Evolutionary conservation across 495 filamentous ascomycete genomes (phyloP), one percentile per base, ranked within the genome.

Genomic region (Tuber borchii): DNA sequence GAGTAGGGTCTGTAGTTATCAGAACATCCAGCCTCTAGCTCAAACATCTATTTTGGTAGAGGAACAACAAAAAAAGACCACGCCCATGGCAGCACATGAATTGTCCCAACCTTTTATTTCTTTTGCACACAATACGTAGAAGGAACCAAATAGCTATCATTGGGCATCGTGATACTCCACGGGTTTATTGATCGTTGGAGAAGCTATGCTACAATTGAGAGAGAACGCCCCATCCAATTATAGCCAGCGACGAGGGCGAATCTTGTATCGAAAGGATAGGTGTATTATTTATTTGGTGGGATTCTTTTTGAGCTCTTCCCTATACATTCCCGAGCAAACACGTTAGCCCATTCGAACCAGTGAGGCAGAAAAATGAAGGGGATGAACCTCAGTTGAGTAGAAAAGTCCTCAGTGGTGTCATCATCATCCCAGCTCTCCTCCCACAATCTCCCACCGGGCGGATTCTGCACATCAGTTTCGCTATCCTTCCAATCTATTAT

Each of bases 371-470:
- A 70, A 75, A 43, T 22, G 46, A 56, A 72, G 69, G 61, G 79
- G 45, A 46, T 61, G 61, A 45, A 99, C 96, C 93, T 96, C 83
- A 99, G 85, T 89, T 97, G 95, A 84, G 92, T 89, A 19, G 94
- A 93, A 83, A 99, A 99, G 81, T 99, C 95, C 84, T 98, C 96
- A 80, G 88, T 94, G 74, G 93, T 94, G 87, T 98, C 95, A 84
- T 99, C 95, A 81, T 99, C 95, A 85, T 99, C 95, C 95, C 95
- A 99, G 87, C 93, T 97, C 88, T 99, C 95, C 86, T 99, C 95
- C 95, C 95, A 99, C 75, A 99, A 86, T 42, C 82, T 82, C 22
- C 77, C 80, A 76, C 75, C 73, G 39, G 78, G 77, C 2, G 56
- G 56, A 65, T 65, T 74, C 56, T 74, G 69, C 9, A 74, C 77